Percentiles rank a stretch among this genome's conserved stretches.
phyloP scores from a whole-genome alignment of 768 basidiomycete genomes.

The Suillus occidentalis region DNA sequence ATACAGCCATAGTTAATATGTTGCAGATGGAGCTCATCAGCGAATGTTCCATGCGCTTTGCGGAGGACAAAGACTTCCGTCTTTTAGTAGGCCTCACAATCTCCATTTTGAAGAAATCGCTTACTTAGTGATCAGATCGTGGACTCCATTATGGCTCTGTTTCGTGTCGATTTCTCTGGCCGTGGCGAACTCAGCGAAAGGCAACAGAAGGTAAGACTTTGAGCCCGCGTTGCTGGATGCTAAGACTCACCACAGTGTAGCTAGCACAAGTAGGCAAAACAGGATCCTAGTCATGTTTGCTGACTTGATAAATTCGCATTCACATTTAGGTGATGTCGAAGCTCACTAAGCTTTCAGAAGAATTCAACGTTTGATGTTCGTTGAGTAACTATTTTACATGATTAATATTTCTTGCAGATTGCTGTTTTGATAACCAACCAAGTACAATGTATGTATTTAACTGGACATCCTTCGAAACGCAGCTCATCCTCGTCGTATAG shows the following conservation, averaged over 20 bases:
- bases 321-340: conserved; percentile 79
- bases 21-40: conserved; percentile 87
- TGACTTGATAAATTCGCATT: not conserved
- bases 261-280: conserved; percentile 67
- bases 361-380: conserved; percentile 65
- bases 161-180: conserved; percentile 91
- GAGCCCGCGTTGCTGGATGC: not conserved
- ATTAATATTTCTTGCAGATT: conserved; percentile 46
- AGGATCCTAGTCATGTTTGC: not conserved
- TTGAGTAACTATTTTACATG: conserved; percentile 4
- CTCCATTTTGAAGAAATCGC: not conserved
- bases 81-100: conserved; percentile 49
- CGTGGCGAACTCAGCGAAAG: conserved; percentile 92
- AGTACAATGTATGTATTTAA: conserved; percentile 66
- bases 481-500: conserved; percentile 35
- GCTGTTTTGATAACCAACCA: conserved; percentile 90
- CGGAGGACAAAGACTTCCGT: conserved; percentile 84
- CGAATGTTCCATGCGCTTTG: conserved; percentile 83
- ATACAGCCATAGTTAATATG: conserved; percentile 11
- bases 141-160: conserved; percentile 96
- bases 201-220: conserved; percentile 72
- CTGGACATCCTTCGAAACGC: not conserved
- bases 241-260: conserved; percentile 38
- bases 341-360: conserved; percentile 88
- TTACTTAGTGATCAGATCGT: conserved; percentile 62